A percentile compares a stretch with the other conserved stretches of the same genome.
phyloP scores from a whole-genome alignment of 2,329 filamentous ascomycete species.

The Xylaria sp. region DNA sequence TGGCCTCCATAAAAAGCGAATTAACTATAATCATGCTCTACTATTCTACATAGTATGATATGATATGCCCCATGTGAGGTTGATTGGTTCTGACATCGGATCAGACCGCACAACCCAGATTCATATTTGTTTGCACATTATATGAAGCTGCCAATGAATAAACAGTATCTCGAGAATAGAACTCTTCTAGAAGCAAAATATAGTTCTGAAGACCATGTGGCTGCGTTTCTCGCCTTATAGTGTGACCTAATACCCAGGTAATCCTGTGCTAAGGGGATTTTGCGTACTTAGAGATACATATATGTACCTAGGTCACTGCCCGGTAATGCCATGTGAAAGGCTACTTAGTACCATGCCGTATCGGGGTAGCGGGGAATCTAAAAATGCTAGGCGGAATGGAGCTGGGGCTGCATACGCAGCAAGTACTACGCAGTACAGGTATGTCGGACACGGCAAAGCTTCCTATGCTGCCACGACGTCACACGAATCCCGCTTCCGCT shows the following conservation, averaged over 20 bases:
- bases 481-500: slow-evolving; percentile 7
- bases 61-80: not conserved
- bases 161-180: not conserved
- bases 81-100: not conserved
- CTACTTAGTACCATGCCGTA: not conserved
- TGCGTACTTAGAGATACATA: not conserved
- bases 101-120: not conserved
- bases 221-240: not conserved
- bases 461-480: slow-evolving; percentile 24
- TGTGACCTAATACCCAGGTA: no score
- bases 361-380: not conserved
- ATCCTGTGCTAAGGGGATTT: no score
- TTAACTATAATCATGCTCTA: not conserved
- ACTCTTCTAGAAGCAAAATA: not conserved
- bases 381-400: no score
- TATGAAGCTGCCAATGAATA: not conserved
- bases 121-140: not conserved
- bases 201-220: not conserved
- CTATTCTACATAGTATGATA: not conserved
- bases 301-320: not conserved
- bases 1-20: not conserved
- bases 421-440: no score
- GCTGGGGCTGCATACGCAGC: no score
- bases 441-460: not conserved
- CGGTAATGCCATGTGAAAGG: not conserved